Evolutionary conservation across 2,329 filamentous ascomycete species (phyloP).

Genomic region (Fusarium verticillioides): DNA sequence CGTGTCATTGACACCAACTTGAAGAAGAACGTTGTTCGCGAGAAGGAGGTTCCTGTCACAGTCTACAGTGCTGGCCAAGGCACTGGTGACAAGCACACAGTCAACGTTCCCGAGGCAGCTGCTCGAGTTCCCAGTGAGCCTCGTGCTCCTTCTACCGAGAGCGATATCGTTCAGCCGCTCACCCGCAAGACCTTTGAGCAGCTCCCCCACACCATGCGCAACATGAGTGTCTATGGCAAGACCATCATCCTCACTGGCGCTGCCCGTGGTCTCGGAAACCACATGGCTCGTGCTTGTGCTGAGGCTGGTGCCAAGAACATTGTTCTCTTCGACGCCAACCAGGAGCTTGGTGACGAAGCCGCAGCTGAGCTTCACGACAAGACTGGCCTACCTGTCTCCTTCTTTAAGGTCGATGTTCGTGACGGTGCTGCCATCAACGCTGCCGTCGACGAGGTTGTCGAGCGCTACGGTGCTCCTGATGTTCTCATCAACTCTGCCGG

Average conservation of each 20-base stretch:
- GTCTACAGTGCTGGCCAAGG: constrained; percentile 61
- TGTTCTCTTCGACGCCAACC: constrained; percentile 81
- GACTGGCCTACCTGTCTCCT: constrained; percentile 78
- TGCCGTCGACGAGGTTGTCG: constrained; percentile 73
- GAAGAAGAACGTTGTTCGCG: constrained; percentile 65
- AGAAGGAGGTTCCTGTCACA: constrained; percentile 68
- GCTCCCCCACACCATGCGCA: constrained; percentile 73
- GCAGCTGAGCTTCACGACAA: constrained; percentile 76
- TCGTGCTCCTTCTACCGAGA: constrained; percentile 53
- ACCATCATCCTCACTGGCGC: constrained; percentile 79
- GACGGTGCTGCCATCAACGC: constrained; percentile 76
- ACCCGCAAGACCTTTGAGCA: constrained; percentile 63
- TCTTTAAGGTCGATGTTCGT: constrained; percentile 83
- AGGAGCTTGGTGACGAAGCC: constrained; percentile 76
- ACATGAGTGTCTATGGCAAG: constrained; percentile 76
- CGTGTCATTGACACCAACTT: constrained; percentile 53
- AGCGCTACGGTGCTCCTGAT: constrained; percentile 75
- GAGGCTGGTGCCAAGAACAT: constrained; percentile 80
- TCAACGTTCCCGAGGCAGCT: constrained; percentile 60
- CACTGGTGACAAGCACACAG: constrained; percentile 63
- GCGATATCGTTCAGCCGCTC: constrained; percentile 63
- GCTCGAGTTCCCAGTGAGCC: constrained; percentile 57
- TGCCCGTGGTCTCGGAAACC: constrained; percentile 80
- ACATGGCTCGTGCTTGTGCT: constrained; percentile 81
- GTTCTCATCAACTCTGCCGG: constrained; percentile 84